Conservation (phyloP, 306 rosid species). For the Cicer judaicum region DNA sequence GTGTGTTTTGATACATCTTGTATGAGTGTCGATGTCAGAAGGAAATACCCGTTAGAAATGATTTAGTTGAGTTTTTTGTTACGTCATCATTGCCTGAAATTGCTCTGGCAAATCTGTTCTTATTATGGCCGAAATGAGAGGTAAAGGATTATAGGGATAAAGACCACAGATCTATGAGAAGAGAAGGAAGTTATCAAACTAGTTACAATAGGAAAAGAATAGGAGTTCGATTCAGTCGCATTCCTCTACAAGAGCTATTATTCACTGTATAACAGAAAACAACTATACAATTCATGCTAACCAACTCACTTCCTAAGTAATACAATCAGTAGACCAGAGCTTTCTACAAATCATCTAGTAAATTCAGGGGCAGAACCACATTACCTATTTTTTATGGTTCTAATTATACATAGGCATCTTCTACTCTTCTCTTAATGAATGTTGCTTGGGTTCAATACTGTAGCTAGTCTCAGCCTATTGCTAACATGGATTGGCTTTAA, state of each 20-base stretch:
- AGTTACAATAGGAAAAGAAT: background rate
- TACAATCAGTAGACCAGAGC: background rate
- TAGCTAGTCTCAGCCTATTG: constrained; percentile 2
- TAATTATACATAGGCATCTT: too few relatives aligned
- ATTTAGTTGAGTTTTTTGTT: background rate
- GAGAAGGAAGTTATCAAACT: background rate
- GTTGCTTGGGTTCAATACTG: constrained; percentile 25
- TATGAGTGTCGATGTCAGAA: background rate
- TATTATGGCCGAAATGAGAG: background rate
- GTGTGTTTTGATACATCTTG: background rate
- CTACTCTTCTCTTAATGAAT: background rate
- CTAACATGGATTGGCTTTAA: background rate
- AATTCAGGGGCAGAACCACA: too few relatives aligned
- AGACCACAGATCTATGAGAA: background rate
- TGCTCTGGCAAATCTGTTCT: background rate
- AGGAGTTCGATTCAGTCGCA: background rate
- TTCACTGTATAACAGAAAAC: background rate
- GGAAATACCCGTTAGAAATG: background rate
- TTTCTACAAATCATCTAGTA: background rate
- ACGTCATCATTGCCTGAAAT: constrained; percentile 16
- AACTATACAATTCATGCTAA: background rate
- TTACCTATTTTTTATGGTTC: too few relatives aligned
- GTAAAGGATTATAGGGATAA: background rate
- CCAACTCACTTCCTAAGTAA: background rate
- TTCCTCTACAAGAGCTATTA: background rate